Percentiles rank a stretch among this genome's conserved stretches.
Evolutionary conservation across 441 rosid species (phyloP).

Genomic region (Aquilaria agallochum): DNA sequence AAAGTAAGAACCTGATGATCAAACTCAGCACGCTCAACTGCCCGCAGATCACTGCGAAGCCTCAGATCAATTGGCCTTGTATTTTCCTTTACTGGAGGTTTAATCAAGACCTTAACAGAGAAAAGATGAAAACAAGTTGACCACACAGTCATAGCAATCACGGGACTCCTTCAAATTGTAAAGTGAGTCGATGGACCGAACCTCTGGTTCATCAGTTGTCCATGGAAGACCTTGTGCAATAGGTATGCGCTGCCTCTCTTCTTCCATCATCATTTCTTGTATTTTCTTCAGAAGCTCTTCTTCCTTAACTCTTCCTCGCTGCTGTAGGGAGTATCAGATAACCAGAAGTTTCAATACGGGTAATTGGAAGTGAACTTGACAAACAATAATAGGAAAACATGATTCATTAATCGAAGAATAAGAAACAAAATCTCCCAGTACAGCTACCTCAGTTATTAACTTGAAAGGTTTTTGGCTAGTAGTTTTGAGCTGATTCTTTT

Average conservation of each 20-base stretch:
- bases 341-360: constrained; percentile 16
- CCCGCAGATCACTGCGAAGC: constrained; percentile 78
- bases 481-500: constrained; percentile 64
- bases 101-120: constrained; percentile 55
- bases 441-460: constrained; percentile 81
- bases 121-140: constrained; percentile 11
- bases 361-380: background rate
- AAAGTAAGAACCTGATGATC: constrained; percentile 65
- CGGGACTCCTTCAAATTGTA: background rate
- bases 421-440: background rate
- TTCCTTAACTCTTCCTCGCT: constrained; percentile 85
- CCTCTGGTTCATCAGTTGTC: constrained; percentile 98
- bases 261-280: constrained; percentile 60
- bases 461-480: constrained; percentile 77
- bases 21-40: constrained; percentile 87
- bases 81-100: constrained; percentile 68
- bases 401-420: constrained; percentile 1
- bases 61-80: constrained; percentile 69
- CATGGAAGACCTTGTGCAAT: constrained; percentile 96
- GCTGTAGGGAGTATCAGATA: constrained; percentile 33
- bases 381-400: background rate
- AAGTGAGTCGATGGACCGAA: constrained; percentile 17
- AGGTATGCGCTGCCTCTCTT: constrained; percentile 71
- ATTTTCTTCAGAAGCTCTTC: constrained; percentile 79
- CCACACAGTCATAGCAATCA: background rate